Conservation (phyloP, 2,329 filamentous ascomycete species). For the Colletotrichum echinochloae region DNA sequence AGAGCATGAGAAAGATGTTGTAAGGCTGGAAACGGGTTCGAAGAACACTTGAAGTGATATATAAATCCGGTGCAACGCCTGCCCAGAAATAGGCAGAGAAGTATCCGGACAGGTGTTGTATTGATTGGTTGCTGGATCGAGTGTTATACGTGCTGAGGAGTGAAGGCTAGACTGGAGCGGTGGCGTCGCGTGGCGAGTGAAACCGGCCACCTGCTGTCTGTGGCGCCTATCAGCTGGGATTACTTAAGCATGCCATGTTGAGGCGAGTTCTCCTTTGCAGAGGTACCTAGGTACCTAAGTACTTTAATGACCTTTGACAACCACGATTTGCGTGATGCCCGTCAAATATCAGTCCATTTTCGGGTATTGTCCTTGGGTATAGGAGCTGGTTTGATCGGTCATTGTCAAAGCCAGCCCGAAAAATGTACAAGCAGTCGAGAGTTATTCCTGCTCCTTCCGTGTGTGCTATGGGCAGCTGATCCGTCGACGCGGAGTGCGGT, state of each 20-base stretch:
- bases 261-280: no score
- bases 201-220: constrained; percentile 18
- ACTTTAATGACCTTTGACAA: background rate
- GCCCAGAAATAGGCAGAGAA: background rate
- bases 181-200: constrained; percentile 29
- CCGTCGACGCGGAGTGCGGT: no score
- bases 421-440: background rate
- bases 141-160: background rate
- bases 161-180: constrained; percentile 5
- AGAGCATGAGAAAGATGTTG: constrained; percentile 2
- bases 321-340: background rate
- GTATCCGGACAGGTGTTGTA: constrained; percentile 20
- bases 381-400: background rate
- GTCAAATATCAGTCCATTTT: background rate
- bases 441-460: background rate
- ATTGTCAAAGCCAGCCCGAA: background rate
- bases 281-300: no score
- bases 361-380: background rate
- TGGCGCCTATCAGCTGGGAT: constrained; percentile 16
- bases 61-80: background rate
- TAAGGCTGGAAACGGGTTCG: background rate
- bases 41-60: background rate
- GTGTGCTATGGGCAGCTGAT: background rate
- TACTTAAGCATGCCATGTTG: constrained; percentile 1
- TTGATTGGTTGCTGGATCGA: background rate